Conservation (phyloP, 148 eudicot species). For the Agrostemma githago region DNA sequence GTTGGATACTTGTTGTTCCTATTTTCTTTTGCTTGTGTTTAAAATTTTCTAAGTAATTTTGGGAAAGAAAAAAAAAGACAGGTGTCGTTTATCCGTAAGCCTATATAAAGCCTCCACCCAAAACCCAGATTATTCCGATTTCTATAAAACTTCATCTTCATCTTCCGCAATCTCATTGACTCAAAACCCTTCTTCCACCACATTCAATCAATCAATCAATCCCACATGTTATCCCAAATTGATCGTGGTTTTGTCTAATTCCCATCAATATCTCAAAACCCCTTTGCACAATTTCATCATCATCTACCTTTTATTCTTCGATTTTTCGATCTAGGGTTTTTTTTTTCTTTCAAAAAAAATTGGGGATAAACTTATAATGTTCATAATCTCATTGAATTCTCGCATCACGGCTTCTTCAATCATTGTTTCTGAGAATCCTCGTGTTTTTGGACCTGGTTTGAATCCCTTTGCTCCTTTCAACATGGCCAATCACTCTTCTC, state of each 20-base stretch:
- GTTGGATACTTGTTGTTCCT: no score
- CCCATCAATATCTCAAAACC: not conserved
- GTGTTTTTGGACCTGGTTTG: slow-evolving; percentile 80
- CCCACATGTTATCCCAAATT: slow-evolving; percentile 23
- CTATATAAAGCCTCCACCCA: no score
- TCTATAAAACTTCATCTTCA: no score
- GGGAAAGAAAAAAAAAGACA: no score
- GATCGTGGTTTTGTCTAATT: slow-evolving; percentile 30
- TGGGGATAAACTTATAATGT: slow-evolving; percentile 26
- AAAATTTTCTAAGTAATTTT: no score
- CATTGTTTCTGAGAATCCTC: slow-evolving; percentile 42
- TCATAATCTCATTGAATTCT: slow-evolving; percentile 30
- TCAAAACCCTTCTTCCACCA: not conserved
- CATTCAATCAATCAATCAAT: not conserved
- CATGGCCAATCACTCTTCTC: slow-evolving; percentile 56
- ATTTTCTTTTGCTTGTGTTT: no score
- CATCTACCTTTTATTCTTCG: not conserved
- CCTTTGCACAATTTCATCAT: not conserved
- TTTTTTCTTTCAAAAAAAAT: no score
- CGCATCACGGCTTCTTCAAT: slow-evolving; percentile 30
- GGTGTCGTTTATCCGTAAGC: no score
- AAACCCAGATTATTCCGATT: no score
- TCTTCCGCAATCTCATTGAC: no score
- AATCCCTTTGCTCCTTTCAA: slow-evolving; percentile 70
- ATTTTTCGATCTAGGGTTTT: slow-evolving; percentile 25